Evolutionary conservation across 768 basidiomycete genomes (phyloP), one percentile per base, ranked within the genome.

Genomic region (Boletus barrowsii): DNA sequence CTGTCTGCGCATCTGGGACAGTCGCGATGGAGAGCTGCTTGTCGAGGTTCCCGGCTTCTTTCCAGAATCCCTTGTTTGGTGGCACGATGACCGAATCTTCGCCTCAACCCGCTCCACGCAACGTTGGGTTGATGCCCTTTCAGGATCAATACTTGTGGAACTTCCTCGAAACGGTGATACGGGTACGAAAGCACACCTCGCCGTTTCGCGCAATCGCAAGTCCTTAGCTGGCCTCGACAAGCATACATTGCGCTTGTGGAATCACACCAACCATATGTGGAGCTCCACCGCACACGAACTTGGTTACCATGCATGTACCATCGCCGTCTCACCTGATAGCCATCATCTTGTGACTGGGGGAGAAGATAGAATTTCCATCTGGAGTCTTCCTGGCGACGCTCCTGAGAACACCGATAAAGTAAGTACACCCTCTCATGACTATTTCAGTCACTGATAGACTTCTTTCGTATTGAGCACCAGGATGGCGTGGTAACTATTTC

Each of bases 51-150:
- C 52, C 1, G 53, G 7, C 2, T 51, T 51, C 43, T 58, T 41
- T 29, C 60, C 52, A 4, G 60, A 62, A 18, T 57, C 60, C 2
- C 35, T 62, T 24, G 43, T 62, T 32, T 62, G 60, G 60, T 62
- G 51, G 55, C 36, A 8, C 30, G 60, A 58, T 24, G 53, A 62
- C 13, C 55, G 51, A 32, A 62, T 62, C 18, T 58, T 58, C 9
- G 53, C 49, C 10, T 54, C 60, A 18, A 35, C 55, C 6, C 5
- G 14, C 42, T 53, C 42, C 13, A 35, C 51, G 2, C 60, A 62
- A 22, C 55, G 35, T 14, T 61, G 60, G 60, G 46, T 61, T 1
- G 49, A 61, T 4, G 30, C 49, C 5, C 10, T 47, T 40, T 58
- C 55, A 4, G 60, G 60, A 17, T 44, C 46, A 6, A 30, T n/a